Percentiles rank a stretch among this genome's conserved stretches.
phyloP scores from a whole-genome alignment of 2,329 filamentous ascomycete species.

The Aspergillus niger region DNA sequence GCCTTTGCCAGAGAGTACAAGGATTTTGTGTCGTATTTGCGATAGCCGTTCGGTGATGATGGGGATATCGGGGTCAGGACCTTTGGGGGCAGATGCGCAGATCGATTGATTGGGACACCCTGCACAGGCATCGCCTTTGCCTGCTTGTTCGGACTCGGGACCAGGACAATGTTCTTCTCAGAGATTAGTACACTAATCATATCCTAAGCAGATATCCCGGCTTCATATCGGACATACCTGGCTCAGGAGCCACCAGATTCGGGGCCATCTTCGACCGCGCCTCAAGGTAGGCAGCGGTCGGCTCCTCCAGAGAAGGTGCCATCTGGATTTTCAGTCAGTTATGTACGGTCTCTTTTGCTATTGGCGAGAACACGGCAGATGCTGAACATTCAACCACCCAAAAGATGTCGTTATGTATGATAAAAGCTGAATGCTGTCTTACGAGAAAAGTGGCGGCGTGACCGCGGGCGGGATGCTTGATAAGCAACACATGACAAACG shows the following conservation, averaged over 20 bases:
- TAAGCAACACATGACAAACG: constrained; percentile 37
- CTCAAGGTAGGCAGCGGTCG: constrained; percentile 69
- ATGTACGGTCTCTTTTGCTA: neutral
- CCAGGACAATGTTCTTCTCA: constrained; percentile 83
- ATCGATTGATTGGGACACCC: constrained; percentile 96
- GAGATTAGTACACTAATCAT: constrained; percentile 7
- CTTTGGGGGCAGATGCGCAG: constrained; percentile 91
- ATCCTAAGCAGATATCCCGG: neutral
- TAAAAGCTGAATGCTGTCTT: neutral
- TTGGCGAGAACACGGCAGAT: neutral
- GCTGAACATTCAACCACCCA: neutral
- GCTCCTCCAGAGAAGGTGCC: constrained; percentile 79
- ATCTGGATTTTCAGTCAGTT: constrained; percentile 50
- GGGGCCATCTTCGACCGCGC: constrained; percentile 78
- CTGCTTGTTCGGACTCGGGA: constrained; percentile 59
- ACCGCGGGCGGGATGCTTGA: constrained; percentile 32
- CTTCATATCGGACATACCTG: constrained; percentile 51
- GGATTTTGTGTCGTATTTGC: constrained; percentile 84
- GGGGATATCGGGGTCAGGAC: constrained; percentile 90
- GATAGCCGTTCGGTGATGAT: constrained; percentile 81
- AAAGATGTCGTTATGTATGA: neutral
- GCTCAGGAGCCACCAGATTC: constrained; percentile 87
- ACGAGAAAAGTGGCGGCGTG: constrained; percentile 26
- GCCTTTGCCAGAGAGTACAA: constrained; percentile 91
- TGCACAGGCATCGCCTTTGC: constrained; percentile 76